Evolutionary conservation across 202 grass and related monocot genomes (phyloP).

Genomic region (Miscanthus sacchariflorus): DNA sequence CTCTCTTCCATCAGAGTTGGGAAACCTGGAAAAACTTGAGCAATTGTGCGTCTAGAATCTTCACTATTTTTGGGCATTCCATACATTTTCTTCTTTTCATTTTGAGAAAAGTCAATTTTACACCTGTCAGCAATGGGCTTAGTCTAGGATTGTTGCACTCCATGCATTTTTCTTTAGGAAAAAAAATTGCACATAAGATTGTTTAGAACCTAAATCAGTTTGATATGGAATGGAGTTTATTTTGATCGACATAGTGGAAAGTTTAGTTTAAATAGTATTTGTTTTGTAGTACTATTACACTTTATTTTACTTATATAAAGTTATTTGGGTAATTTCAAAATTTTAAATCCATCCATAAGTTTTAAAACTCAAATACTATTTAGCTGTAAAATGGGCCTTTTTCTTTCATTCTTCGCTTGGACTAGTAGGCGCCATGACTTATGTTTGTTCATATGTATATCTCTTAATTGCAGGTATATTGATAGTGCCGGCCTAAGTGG

Average conservation of each 20-base stretch:
- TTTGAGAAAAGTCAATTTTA: not conserved
- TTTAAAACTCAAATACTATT: not conserved
- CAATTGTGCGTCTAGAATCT: conserved; percentile 53
- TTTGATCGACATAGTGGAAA: not conserved
- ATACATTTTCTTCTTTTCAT: not conserved
- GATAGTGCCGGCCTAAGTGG: conserved; percentile 70
- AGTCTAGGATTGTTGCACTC: not conserved
- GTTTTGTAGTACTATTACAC: not conserved
- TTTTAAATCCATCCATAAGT: not conserved
- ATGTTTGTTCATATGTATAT: conserved; percentile 4
- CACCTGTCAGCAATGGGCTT: not conserved
- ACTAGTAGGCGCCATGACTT: not conserved
- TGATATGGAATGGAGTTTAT: not conserved
- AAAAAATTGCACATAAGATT: not conserved
- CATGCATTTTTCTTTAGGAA: not conserved
- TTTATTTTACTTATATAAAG: not conserved
- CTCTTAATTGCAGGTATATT: conserved; percentile 59
- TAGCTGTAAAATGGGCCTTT: not conserved
- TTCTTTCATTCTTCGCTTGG: not conserved
- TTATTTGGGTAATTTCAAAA: not conserved
- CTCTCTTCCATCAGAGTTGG: conserved; percentile 70
- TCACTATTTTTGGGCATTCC: not conserved
- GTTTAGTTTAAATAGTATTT: not conserved
- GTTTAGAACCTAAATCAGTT: not conserved
- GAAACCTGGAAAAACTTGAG: conserved; percentile 62